These are phyloP conservation scores for Knufia fluminis DNA, from an alignment of 2,329 filamentous ascomycete genomes.

Conservation along the genomic window DNA sequence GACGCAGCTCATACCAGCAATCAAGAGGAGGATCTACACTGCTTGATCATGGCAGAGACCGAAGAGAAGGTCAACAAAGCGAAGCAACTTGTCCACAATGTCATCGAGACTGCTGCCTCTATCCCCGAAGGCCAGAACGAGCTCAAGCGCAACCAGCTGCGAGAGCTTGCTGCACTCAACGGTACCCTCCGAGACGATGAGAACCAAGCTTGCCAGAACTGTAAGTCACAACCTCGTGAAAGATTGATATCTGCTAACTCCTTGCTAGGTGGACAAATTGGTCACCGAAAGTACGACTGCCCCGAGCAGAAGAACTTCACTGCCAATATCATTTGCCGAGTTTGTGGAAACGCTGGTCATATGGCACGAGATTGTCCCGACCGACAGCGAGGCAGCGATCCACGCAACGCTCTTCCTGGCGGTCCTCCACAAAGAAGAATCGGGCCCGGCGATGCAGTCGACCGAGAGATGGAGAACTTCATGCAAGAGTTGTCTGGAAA, in stretches of 20 bases:
- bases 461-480: constrained; percentile 95
- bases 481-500: constrained; percentile 93
- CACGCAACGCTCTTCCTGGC: constrained; percentile 66
- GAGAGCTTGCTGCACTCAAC: constrained; percentile 95
- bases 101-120: constrained; percentile 96
- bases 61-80: constrained; percentile 99
- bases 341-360: constrained; percentile 94
- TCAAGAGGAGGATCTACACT: constrained; percentile 98
- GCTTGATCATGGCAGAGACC: constrained; percentile 98
- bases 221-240: constrained; percentile 32
- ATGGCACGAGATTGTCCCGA: constrained; percentile 98
- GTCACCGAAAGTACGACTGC: constrained; percentile 97
- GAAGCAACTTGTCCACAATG: constrained; percentile 95
- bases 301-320: constrained; percentile 97
- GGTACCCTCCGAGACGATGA: constrained; percentile 98
- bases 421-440: constrained; percentile 53
- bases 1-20: constrained; percentile 99
- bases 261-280: constrained; percentile 69
- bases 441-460: constrained; percentile 72
- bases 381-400: constrained; percentile 78
- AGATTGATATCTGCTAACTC: constrained; percentile 3
- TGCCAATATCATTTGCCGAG: constrained; percentile 97
- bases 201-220: constrained; percentile 99
- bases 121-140: constrained; percentile 99
- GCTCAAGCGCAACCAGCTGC: constrained; percentile 95